Conservation (phyloP, 106 monocot genomes). For the Phalaenopsis aphrodite region DNA sequence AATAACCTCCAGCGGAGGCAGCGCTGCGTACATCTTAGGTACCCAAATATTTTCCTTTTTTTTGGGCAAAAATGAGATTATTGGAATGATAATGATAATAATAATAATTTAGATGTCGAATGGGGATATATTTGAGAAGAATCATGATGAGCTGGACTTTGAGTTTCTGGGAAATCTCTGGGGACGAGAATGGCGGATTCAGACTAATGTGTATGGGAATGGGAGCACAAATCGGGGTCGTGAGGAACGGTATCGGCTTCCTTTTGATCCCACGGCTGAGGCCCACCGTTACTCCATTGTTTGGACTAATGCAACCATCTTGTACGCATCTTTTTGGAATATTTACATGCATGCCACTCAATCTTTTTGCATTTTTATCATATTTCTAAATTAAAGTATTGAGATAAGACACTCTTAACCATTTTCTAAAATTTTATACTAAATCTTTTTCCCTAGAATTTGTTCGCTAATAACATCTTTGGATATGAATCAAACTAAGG, state of each 20-base stretch:
- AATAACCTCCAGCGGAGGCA: no score
- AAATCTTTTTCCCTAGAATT: no score
- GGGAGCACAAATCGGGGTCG: slow-evolving; percentile 82
- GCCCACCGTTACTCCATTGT: slow-evolving; percentile 83
- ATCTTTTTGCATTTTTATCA: no score
- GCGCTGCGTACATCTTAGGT: no score
- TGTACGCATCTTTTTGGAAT: slow-evolving; percentile 20
- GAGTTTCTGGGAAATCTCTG: slow-evolving; percentile 86
- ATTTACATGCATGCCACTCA: no score
- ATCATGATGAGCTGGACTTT: slow-evolving; percentile 88
- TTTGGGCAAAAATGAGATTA: neutral
- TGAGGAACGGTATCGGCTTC: slow-evolving; percentile 75
- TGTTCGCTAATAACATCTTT: no score
- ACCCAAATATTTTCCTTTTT: no score
- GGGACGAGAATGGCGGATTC: slow-evolving; percentile 72
- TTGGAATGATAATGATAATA: neutral
- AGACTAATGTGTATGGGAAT: slow-evolving; percentile 88
- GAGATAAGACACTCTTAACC: no score
- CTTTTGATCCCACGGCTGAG: slow-evolving; percentile 69
- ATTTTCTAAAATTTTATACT: no score
- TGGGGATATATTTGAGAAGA: slow-evolving; percentile 70
- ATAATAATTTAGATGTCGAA: slow-evolving; percentile 51
- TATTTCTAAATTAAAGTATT: no score
- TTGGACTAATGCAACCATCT: slow-evolving; percentile 52
- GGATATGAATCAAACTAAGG: no score